Evolutionary conservation across 306 rosid species (phyloP).

Genomic region (Phaseolus lunatus): DNA sequence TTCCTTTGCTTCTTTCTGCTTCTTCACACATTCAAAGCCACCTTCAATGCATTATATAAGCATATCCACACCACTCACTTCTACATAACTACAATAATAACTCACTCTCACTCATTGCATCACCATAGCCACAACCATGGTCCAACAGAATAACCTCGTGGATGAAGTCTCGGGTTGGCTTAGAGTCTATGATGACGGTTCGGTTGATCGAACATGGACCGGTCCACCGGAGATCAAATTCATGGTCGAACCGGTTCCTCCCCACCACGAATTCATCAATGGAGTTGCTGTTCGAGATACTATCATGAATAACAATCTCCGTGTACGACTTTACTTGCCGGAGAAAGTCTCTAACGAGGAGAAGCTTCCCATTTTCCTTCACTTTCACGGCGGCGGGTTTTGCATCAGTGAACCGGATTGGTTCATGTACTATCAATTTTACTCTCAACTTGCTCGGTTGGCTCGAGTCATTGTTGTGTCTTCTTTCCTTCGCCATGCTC

Average conservation of each 20-base stretch:
- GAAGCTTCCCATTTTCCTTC: slow-evolving; percentile 64
- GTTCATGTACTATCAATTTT: slow-evolving; percentile 66
- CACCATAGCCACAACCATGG: slow-evolving; percentile 43
- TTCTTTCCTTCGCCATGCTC: slow-evolving; percentile 60
- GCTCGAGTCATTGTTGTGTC: slow-evolving; percentile 60
- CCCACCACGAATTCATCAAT: slow-evolving; percentile 54
- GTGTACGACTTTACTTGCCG: slow-evolving; percentile 60
- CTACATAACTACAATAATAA: not conserved
- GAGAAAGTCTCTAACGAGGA: slow-evolving; percentile 15
- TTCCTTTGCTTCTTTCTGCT: too few species aligned
- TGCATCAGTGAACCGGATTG: slow-evolving; percentile 68
- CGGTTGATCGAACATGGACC: slow-evolving; percentile 71
- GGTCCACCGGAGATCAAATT: slow-evolving; percentile 63
- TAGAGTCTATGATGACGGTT: slow-evolving; percentile 63
- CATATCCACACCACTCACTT: not conserved
- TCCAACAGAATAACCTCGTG: slow-evolving; percentile 36
- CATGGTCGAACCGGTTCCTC: slow-evolving; percentile 58
- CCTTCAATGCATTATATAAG: not conserved
- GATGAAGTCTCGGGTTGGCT: slow-evolving; percentile 74
- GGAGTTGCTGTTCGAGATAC: slow-evolving; percentile 60
- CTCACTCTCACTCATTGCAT: not conserved
- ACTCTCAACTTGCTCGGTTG: slow-evolving; percentile 46
- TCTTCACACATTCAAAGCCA: not conserved
- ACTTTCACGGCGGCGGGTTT: slow-evolving; percentile 84
- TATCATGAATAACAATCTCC: slow-evolving; percentile 28